A percentile compares a stretch with the other conserved stretches of the same genome.
Evolutionary conservation across 352 stramenopile species (phyloP).

Genomic region (Pythium biforme): DNA sequence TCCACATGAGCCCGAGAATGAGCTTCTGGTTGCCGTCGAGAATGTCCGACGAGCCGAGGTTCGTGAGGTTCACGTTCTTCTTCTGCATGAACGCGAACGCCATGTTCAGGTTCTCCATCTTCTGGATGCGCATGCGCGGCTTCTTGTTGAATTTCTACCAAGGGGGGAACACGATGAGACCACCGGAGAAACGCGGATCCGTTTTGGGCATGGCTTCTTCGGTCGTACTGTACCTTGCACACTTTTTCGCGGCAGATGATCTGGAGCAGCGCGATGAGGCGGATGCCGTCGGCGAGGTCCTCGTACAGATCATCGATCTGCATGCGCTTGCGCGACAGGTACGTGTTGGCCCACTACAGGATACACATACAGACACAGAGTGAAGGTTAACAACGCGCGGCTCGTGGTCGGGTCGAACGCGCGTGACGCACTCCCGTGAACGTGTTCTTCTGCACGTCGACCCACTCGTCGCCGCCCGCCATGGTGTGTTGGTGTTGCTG

Average conservation of each 20-base stretch:
- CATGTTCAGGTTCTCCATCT: constrained; percentile 92
- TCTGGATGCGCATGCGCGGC: constrained; percentile 91
- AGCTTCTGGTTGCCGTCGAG: constrained; percentile 91
- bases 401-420: too few species aligned
- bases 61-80: constrained; percentile 89
- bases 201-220: too few species aligned
- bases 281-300: constrained; percentile 85
- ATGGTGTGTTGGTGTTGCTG: constrained; percentile 28
- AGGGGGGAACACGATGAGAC: neutral
- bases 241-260: constrained; percentile 89
- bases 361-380: neutral
- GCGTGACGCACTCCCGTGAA: constrained; percentile 88
- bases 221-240: constrained; percentile 68
- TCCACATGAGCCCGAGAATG: constrained; percentile 91
- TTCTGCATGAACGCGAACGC: constrained; percentile 88
- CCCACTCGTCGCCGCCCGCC: constrained; percentile 78
- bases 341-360: constrained; percentile 87
- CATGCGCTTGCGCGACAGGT: constrained; percentile 86
- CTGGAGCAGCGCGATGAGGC: constrained; percentile 85
- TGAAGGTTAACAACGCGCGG: too few species aligned
- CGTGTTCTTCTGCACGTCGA: constrained; percentile 91
- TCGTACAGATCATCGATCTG: constrained; percentile 90
- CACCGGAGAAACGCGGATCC: neutral
- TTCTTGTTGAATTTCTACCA: constrained; percentile 91
- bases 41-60: constrained; percentile 92